Evolutionary conservation across 2,329 filamentous ascomycete species (phyloP).

Genomic region (Dactylellina parvicollis): DNA sequence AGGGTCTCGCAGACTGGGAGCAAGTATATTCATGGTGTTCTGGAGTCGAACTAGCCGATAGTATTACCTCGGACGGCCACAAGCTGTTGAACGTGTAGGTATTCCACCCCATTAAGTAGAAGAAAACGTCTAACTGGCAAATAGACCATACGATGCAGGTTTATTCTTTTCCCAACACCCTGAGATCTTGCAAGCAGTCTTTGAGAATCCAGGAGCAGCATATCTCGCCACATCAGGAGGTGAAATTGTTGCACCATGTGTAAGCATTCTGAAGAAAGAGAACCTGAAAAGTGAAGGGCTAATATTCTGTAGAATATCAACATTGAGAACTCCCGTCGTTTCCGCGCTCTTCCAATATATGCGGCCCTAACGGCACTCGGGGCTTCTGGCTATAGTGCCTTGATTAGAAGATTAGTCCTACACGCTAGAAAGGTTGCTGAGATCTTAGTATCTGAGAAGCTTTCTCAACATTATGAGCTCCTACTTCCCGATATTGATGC

Average conservation of each 20-base stretch:
- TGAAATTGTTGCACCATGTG: constrained; percentile 41
- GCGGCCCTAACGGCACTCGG: constrained; percentile 81
- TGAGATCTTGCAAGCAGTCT: constrained; percentile 70
- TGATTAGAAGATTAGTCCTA: constrained; percentile 77
- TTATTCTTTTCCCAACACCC: constrained; percentile 81
- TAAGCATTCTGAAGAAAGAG: constrained; percentile 2
- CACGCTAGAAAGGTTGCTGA: constrained; percentile 75
- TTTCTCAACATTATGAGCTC: constrained; percentile 37
- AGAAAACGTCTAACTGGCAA: not conserved
- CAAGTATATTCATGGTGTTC: constrained; percentile 65
- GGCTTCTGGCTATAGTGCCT: constrained; percentile 71
- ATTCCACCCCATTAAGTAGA: not conserved
- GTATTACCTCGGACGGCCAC: constrained; percentile 85
- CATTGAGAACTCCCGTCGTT: constrained; percentile 88
- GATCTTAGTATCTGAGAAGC: constrained; percentile 61
- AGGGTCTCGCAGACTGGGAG: constrained; percentile 30
- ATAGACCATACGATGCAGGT: constrained; percentile 85
- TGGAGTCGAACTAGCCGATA: constrained; percentile 83
- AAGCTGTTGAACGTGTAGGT: constrained; percentile 84
- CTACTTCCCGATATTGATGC: constrained; percentile 63
- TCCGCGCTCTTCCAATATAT: constrained; percentile 90
- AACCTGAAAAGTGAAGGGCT: not conserved
- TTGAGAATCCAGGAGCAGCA: constrained; percentile 84
- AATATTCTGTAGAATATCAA: constrained; percentile 71
- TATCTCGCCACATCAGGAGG: constrained; percentile 68